Conservation (phyloP, 306 rosid species). For the Morella rubra region DNA sequence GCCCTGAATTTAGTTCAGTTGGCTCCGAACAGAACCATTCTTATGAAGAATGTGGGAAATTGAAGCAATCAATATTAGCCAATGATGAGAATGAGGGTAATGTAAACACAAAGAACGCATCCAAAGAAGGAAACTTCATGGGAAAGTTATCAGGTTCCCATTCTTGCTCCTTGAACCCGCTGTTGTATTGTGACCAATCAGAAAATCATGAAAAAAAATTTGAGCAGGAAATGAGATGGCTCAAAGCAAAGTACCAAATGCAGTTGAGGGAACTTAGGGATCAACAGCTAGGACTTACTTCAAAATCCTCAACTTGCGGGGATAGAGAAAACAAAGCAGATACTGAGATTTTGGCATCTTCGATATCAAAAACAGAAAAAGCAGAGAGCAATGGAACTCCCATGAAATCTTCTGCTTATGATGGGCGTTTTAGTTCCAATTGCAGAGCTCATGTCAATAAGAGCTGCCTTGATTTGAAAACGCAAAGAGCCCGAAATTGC, state of each 20-base stretch:
- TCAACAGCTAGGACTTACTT: constrained; percentile 39
- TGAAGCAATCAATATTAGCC: constrained; percentile 30
- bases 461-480: constrained; percentile 47
- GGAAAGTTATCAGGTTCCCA: constrained; percentile 42
- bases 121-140: constrained; percentile 28
- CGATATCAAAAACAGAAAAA: constrained; percentile 28
- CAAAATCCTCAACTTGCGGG: constrained; percentile 35
- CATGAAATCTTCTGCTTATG: constrained; percentile 28
- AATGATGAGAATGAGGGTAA: constrained; percentile 30
- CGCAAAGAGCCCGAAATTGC: constrained; percentile 49
- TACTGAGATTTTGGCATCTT: constrained; percentile 26
- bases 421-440: constrained; percentile 25
- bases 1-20: constrained; percentile 64
- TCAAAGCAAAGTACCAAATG: constrained; percentile 69
- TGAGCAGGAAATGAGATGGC: constrained; percentile 70
- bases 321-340: constrained; percentile 36
- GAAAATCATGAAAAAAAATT: constrained; percentile 41
- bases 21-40: constrained; percentile 62
- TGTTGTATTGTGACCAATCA: constrained; percentile 34
- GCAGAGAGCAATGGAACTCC: constrained; percentile 30
- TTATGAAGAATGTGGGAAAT: constrained; percentile 58
- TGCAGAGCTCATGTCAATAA: constrained; percentile 27
- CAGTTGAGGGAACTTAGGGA: constrained; percentile 55
- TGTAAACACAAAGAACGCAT: constrained; percentile 31
- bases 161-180: constrained; percentile 35